Percentiles rank a stretch among this genome's conserved stretches.
These are phyloP conservation scores for Epichloe festucae DNA, from an alignment of 2,329 filamentous ascomycete genomes.

Conservation along the genomic window DNA sequence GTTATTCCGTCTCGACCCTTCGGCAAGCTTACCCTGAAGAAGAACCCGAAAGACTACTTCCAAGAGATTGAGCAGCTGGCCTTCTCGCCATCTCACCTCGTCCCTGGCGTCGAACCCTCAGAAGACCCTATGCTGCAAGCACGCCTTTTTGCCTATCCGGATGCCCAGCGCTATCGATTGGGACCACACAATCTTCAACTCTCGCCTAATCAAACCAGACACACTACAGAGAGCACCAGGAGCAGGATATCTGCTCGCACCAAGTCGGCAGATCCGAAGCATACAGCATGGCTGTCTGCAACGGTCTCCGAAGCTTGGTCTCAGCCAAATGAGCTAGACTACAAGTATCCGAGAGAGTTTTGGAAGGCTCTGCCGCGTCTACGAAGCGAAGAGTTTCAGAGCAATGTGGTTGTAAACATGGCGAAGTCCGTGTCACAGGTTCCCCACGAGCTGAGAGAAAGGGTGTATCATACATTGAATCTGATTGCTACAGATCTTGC, in stretches of 20 bases:
- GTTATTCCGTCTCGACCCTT: conserved; percentile 45
- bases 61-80: conserved; percentile 56
- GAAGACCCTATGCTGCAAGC: conserved; percentile 51
- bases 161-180: conserved; percentile 50
- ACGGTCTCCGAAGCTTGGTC: neutral
- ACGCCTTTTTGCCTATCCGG: conserved; percentile 47
- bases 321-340: neutral
- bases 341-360: neutral
- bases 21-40: conserved; percentile 50
- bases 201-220: neutral
- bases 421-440: neutral
- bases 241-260: neutral
- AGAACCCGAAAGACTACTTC: conserved; percentile 55
- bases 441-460: neutral
- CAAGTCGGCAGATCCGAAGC: neutral
- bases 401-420: neutral
- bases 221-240: neutral
- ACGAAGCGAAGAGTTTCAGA: neutral
- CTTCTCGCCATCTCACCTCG: conserved; percentile 51
- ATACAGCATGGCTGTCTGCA: neutral
- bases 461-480: neutral
- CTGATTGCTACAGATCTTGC: neutral
- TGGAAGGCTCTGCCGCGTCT: neutral
- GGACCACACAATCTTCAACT: neutral
- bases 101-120: conserved; percentile 49